Percentiles rank a stretch among this genome's conserved stretches.
Conservation (phyloP, 495 filamentous ascomycete species). For the Penicillium robsamsonii region DNA sequence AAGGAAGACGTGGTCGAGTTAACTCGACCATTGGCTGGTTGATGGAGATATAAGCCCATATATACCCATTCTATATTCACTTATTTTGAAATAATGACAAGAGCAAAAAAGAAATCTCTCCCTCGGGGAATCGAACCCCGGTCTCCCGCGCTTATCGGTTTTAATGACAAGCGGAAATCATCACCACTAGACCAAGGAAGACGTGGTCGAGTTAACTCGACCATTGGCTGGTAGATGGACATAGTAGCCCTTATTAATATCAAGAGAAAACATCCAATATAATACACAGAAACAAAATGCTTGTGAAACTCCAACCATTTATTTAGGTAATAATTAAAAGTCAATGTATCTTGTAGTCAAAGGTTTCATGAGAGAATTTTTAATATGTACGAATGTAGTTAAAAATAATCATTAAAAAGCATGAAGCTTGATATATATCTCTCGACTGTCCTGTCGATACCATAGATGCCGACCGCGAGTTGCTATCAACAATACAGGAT, state of each 20-base stretch:
- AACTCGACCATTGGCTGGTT: conserved; percentile 29
- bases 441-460: not conserved
- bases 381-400: not conserved
- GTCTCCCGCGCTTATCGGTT: conserved; percentile 40
- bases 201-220: conserved; percentile 26
- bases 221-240: conserved; percentile 27
- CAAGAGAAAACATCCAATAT: too few relatives aligned
- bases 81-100: too few relatives aligned
- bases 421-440: not conserved
- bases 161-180: conserved; percentile 54
- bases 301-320: not conserved
- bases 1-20: conserved; percentile 31
- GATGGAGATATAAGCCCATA: conserved; percentile 6
- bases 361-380: not conserved
- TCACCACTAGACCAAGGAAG: conserved; percentile 49
- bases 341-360: not conserved
- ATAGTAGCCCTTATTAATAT: too few relatives aligned
- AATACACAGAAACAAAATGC: too few relatives aligned
- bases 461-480: too few relatives aligned
- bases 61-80: too few relatives aligned
- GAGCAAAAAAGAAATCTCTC: conserved; percentile 31
- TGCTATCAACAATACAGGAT: too few relatives aligned
- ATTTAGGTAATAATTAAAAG: not conserved
- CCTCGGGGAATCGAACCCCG: conserved; percentile 55
- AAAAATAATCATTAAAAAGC: not conserved